Evolutionary conservation across 202 grass and related monocot species (phyloP).

Genomic region (Schoenoplectus triqueter): DNA sequence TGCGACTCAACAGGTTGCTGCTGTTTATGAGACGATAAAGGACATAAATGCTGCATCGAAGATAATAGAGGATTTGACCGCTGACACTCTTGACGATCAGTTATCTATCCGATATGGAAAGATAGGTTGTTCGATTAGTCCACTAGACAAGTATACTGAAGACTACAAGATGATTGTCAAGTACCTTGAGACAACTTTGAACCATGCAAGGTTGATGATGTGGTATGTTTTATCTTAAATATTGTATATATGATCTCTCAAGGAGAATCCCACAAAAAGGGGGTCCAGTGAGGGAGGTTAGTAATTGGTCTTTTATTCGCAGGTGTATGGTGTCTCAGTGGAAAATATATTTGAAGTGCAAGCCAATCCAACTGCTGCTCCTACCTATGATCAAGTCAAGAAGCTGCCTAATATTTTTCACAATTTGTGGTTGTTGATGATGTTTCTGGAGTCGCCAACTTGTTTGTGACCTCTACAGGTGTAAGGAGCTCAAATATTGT

Average conservation of each 20-base stretch:
- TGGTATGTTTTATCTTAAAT: slow-evolving; percentile 36
- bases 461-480: slow-evolving; percentile 34
- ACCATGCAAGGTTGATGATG: slow-evolving; percentile 61
- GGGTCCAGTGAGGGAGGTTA: not conserved
- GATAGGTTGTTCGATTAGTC: slow-evolving; percentile 57
- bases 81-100: slow-evolving; percentile 58
- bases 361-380: slow-evolving; percentile 50
- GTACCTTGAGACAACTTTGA: slow-evolving; percentile 81
- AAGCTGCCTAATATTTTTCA: slow-evolving; percentile 49
- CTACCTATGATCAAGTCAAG: slow-evolving; percentile 66
- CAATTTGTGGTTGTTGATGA: not conserved
- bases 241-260: not conserved
- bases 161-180: slow-evolving; percentile 84
- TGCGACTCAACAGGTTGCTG: slow-evolving; percentile 57
- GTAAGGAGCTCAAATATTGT: slow-evolving; percentile 81
- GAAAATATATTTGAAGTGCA: slow-evolving; percentile 71
- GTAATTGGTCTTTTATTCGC: not conserved
- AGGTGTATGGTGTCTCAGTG: slow-evolving; percentile 66
- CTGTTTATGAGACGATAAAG: slow-evolving; percentile 61
- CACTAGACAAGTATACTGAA: slow-evolving; percentile 55
- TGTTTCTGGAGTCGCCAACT: not conserved
- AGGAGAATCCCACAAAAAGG: not conserved
- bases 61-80: slow-evolving; percentile 54
- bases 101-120: slow-evolving; percentile 64
- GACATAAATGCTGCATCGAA: slow-evolving; percentile 82